These are phyloP conservation scores for Zizania palustris DNA, from an alignment of 202 grass and related monocot species.

Conservation along the genomic window DNA sequence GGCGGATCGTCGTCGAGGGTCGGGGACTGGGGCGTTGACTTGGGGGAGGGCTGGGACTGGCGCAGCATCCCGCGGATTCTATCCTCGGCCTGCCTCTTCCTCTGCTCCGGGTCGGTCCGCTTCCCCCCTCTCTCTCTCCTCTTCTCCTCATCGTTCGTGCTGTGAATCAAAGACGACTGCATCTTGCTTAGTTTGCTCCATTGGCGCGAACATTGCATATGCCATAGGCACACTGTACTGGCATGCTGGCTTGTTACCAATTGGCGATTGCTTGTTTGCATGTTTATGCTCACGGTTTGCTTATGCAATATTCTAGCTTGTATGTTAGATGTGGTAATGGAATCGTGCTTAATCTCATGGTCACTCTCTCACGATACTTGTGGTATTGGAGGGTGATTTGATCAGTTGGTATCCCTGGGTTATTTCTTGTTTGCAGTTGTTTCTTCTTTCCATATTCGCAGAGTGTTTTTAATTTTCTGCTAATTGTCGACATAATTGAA, in stretches of 20 bases:
- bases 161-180: neutral
- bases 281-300: neutral
- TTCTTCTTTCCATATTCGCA: neutral
- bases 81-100: slow-evolving; percentile 59
- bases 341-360: neutral
- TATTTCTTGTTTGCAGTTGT: neutral
- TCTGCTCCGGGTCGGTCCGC: slow-evolving; percentile 58
- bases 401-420: neutral
- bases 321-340: neutral
- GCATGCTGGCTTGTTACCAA: neutral
- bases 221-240: neutral
- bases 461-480: neutral
- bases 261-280: neutral
- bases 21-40: slow-evolving; percentile 48
- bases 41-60: slow-evolving; percentile 53
- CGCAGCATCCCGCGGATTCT: slow-evolving; percentile 47
- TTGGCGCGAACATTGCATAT: no score
- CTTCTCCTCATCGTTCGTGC: neutral
- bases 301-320: neutral
- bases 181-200: neutral
- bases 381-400: neutral
- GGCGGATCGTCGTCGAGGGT: slow-evolving; percentile 57
- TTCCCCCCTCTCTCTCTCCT: neutral
- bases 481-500: slow-evolving; percentile 49
- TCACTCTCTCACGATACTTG: neutral